Base-by-base conservation (phyloP, 1,284 basidiomycete genomes). In the Butyriboletus appendiculatus region DNA sequence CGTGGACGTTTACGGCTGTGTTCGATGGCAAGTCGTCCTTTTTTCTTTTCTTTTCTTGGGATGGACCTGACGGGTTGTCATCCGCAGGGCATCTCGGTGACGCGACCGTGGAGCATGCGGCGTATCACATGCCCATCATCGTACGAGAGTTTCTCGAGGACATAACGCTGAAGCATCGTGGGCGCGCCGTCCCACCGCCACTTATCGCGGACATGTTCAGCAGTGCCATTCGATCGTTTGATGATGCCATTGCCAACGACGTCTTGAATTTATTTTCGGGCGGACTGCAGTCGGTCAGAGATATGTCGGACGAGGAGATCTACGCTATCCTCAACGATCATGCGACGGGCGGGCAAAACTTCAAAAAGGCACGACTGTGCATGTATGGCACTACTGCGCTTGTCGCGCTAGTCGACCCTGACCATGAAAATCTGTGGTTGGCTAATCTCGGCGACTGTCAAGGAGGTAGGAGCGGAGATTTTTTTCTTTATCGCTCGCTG, bases 331-430 rank as follows among this genome's bases (percentile, higher is more conserved):
- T 87, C 62, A 84, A 88, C 53, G 84, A 88, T 64, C 81, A 84
- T 53, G 75, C 79, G 42, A 64, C 66, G 14, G 82, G 80, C 5
- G 84, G 84, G 5, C 73, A 68, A 24, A 86, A 85, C 62, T 84
- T 84, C 73, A 73, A 80, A 52, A 86, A 85, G 65, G 81, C 81
- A 15, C 70, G 81, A 45, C 72, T 86, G 40, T 86, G 85, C 64
- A 86, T 90, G 83, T 84, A 86, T 58, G 86, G 86, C 16, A 88
- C 85, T 3, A 90, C 87, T 3, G 85, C 82, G 6, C 76, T 89
- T 40, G 80, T 89, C 35, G 80, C 86, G 4, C 75, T 89, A 41
- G 75, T 87, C 30, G 87, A 89, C 67, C 85, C 85, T 42, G 74
- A 79, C 15, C 78, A 81, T 54, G 72, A 80, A 62, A 81, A 89